Base-by-base conservation (phyloP, 768 basidiomycete species). In the Termitomyces titanicus region DNA sequence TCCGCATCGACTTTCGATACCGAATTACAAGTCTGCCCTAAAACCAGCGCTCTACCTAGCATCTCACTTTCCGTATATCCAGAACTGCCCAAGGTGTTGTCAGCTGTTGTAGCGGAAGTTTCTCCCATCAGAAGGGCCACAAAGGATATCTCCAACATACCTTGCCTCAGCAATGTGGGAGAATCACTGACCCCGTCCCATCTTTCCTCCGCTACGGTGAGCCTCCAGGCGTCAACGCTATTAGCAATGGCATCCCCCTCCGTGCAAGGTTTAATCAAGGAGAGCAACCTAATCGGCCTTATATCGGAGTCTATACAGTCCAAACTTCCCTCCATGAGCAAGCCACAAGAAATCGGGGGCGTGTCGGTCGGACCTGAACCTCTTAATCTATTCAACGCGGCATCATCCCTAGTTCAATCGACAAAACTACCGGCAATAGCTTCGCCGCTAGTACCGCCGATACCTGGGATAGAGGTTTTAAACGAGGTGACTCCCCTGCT, bases 401-500 rank as follows among this genome's bases (percentile, higher is more conserved):
- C 25, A 5, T 38, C 31, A 7, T 40, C 46, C 18, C 25, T 27
- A 8, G 38, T 7, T 5, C 37, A 25, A 8, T 25, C 38, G 15
- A 38, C 53, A 8, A 29, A 47, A 20, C 6, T 37, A 27, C 25
- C 37, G 10, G 22, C 38, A 10, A 34, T 44, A 24, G 40, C 47
- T 25, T 43, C 42, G 5, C 27, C 54, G 27, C 38, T 55, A 7
- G 24, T 9, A 6, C 5, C 49, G 31, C 29, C 17, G 1, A 45
- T 53, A 22, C 44, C 35, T 18, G 60, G 64, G 59, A 43, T 56
- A 43, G 40, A 20, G 54, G 61, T 64, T 27, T 55, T 66, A 31
- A 82, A 83, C 63, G 86, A 87, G 61, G 83, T 81, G 69, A 83
- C 83, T 0, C 84, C 86, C 1, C 66, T 85, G 64, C 67, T 86